Conservation (phyloP, 441 rosid species). For the Biscutella laevigata region DNA sequence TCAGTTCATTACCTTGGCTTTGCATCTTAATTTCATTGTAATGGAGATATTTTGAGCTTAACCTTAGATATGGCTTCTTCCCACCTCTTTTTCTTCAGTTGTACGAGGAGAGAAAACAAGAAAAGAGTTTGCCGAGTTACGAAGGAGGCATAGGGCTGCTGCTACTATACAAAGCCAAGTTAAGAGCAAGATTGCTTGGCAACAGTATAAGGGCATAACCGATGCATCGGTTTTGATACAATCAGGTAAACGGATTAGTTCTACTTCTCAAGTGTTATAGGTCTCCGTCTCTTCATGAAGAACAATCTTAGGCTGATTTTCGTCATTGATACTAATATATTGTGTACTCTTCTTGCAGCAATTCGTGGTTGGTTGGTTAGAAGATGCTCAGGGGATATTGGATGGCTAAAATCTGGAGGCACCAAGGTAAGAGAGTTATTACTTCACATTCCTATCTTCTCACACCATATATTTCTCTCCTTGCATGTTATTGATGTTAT, state of each 20-base stretch:
- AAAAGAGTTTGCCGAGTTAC: conserved; percentile 51
- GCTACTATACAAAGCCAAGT: conserved; percentile 42
- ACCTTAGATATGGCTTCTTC: not conserved
- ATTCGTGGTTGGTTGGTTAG: conserved; percentile 95
- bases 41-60: not conserved
- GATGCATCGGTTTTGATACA: too few species aligned
- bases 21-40: conserved; percentile 1
- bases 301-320: too few species aligned
- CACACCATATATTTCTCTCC: not conserved
- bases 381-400: conserved; percentile 79
- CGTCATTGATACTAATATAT: not conserved
- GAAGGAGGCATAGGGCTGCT: conserved; percentile 77
- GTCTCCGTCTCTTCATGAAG: too few species aligned
- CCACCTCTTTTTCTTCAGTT: conserved; percentile 46
- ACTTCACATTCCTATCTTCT: not conserved
- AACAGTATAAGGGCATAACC: too few species aligned
- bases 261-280: not conserved
- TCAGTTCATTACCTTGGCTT: not conserved
- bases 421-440: too few species aligned
- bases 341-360: conserved; percentile 35
- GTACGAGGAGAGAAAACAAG: conserved; percentile 66
- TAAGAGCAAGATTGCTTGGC: too few species aligned
- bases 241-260: too few species aligned
- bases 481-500: not conserved
- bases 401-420: conserved; percentile 46